These are phyloP conservation scores for Begonia loranthoides DNA, from an alignment of 306 rosid species.

Conservation along the genomic window DNA sequence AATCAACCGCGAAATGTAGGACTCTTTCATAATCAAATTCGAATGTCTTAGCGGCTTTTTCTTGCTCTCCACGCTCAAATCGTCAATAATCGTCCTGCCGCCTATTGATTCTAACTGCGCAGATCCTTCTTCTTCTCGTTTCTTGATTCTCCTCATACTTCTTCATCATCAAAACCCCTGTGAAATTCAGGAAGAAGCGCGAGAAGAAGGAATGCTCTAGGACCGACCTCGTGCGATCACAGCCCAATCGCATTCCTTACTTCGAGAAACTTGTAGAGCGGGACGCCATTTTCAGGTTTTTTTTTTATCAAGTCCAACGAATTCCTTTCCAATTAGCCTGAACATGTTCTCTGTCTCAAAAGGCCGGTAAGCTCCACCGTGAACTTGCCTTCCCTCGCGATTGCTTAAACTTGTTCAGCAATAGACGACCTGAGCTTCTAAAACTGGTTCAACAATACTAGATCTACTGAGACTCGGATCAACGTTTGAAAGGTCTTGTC, in stretches of 20 bases:
- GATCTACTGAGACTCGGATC: no score
- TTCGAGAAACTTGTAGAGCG: slow-evolving; percentile 43
- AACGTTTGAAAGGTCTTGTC: no score
- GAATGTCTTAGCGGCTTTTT: slow-evolving; percentile 24
- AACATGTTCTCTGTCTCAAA: slow-evolving; percentile 75
- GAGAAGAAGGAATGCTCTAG: slow-evolving; percentile 39
- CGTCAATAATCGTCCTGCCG: slow-evolving; percentile 8
- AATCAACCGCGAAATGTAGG: no score
- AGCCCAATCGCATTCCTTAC: slow-evolving; percentile 32
- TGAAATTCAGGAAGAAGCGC: slow-evolving; percentile 40
- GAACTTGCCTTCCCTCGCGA: slow-evolving; percentile 91
- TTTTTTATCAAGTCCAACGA: slow-evolving; percentile 40
- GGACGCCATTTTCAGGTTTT: slow-evolving; percentile 35
- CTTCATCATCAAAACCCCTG: slow-evolving; percentile 57
- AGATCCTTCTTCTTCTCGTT: not conserved
- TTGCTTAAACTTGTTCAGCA: slow-evolving; percentile 12
- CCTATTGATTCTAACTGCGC: not conserved
- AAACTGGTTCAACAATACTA: no score
- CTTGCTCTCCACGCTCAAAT: slow-evolving; percentile 4
- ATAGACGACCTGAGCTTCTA: no score
- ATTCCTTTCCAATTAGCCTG: slow-evolving; percentile 50
- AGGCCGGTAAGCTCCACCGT: slow-evolving; percentile 80
- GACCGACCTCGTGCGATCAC: slow-evolving; percentile 45
- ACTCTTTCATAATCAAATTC: not conserved
- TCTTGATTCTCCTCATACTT: slow-evolving; percentile 61